Conservation (phyloP, 1,284 basidiomycete genomes). For the Cutaneotrichosporon mucoides region DNA sequence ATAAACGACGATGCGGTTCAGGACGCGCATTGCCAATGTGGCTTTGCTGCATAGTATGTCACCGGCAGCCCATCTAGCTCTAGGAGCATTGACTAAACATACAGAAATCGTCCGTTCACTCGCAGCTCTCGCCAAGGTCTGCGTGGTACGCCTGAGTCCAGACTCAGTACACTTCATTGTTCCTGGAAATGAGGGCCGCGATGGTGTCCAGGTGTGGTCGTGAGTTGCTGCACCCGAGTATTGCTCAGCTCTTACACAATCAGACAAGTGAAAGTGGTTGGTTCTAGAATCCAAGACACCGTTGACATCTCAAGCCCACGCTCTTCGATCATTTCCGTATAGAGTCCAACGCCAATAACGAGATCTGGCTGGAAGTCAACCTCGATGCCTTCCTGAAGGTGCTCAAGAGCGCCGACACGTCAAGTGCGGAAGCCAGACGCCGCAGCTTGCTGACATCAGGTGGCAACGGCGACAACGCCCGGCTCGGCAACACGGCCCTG, state of each 20-base stretch:
- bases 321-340: constrained; percentile 79
- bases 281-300: constrained; percentile 8
- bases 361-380: constrained; percentile 66
- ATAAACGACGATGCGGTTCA: constrained; percentile 57
- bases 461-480: constrained; percentile 1
- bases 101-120: constrained; percentile 68
- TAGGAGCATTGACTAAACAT: neutral
- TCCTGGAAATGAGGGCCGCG: constrained; percentile 69
- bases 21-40: constrained; percentile 61
- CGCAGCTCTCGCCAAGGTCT: constrained; percentile 77
- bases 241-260: neutral
- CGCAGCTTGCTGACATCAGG: neutral
- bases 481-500: constrained; percentile 14
- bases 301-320: constrained; percentile 50
- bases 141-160: constrained; percentile 73
- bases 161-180: constrained; percentile 71
- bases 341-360: constrained; percentile 74
- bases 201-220: constrained; percentile 90
- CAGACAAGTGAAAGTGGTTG: constrained; percentile 50
- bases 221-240: constrained; percentile 51
- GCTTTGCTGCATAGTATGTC: constrained; percentile 58
- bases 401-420: constrained; percentile 52
- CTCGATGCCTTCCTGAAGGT: constrained; percentile 69
- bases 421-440: constrained; percentile 24
- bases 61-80: neutral